Evolutionary conservation across 2,329 filamentous ascomycete genomes (phyloP), one percentile per base, ranked within the genome.

Genomic region (Leptosphaerulina australis): DNA sequence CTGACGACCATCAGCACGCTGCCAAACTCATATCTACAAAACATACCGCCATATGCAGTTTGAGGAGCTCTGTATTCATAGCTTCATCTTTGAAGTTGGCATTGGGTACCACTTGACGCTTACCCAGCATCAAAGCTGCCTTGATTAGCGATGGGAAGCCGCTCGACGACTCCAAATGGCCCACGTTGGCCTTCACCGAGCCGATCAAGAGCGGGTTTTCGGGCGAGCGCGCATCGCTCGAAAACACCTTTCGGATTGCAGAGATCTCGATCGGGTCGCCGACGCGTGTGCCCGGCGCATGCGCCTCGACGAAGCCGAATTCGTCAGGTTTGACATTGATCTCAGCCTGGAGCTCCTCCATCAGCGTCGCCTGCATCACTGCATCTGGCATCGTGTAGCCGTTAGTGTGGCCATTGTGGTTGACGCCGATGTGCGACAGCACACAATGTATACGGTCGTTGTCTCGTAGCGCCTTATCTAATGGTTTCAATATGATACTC

Each of bases 331-430:
- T 50, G 37, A 67, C 52, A 3, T 56, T 62, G 2, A 45, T 59
- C 5, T 55, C 47, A 4, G 46, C 30, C 18, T 69, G 66, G 9
- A 63, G 54, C 7, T 52, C 54, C 6, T 60, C 51, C 9, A 69
- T 65, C 7, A 69, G 49, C 44, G 28, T 29, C 58, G 54, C 66
- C 53, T 79, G 77, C 1, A 75, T 69, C 80, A 60, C 84, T 79
- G 71, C 6, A 75, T 80, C 82, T 0, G 83, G 83, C 64, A 82
- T 75, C 0, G 82, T 84, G 50, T 85, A 79, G 0, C 82, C 81
- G 15, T 63, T 68, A 0, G 83, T 85, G 14, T 68, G 64, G 11
- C 84, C 84, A 59, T 86, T 83, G 45, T 75, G 70, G 48, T 78
- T 79, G 5, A 70, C 59, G 10, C 71, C 76, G 6, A 69, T 73